phyloP scores from a whole-genome alignment of 495 filamentous ascomycete species.

The Letharia lupina region DNA sequence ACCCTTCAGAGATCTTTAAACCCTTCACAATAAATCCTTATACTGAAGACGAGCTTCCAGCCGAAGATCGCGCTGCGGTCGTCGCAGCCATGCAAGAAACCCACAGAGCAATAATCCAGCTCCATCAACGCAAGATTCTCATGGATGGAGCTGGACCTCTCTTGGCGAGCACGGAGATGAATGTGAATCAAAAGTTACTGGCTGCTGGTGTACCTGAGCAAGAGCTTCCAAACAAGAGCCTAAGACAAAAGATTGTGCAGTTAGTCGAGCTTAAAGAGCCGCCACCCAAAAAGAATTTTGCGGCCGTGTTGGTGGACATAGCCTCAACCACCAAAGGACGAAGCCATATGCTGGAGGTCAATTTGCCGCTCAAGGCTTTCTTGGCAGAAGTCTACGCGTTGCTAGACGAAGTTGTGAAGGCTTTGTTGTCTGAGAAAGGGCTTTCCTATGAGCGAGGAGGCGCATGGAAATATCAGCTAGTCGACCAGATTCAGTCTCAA shows the following conservation, averaged over 20 bases:
- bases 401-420: background rate
- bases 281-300: background rate
- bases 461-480: constrained; percentile 13
- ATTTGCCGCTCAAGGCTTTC: background rate
- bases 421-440: background rate
- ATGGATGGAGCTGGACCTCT: background rate
- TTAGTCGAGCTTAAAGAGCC: constrained; percentile 4
- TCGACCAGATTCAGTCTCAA: background rate
- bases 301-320: background rate
- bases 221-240: background rate
- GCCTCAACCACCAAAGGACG: background rate
- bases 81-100: background rate
- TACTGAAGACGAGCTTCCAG: background rate
- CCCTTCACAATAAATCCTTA: background rate
- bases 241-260: constrained; percentile 10
- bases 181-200: background rate
- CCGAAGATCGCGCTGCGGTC: background rate
- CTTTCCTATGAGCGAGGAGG: background rate
- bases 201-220: background rate
- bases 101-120: background rate
- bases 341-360: background rate
- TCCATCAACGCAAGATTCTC: background rate
- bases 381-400: background rate
- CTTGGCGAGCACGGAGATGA: background rate
- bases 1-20: constrained; percentile 4